Evolutionary conservation across 257 asterid genomes (phyloP).

Genomic region (Lavandula angustifolia): DNA sequence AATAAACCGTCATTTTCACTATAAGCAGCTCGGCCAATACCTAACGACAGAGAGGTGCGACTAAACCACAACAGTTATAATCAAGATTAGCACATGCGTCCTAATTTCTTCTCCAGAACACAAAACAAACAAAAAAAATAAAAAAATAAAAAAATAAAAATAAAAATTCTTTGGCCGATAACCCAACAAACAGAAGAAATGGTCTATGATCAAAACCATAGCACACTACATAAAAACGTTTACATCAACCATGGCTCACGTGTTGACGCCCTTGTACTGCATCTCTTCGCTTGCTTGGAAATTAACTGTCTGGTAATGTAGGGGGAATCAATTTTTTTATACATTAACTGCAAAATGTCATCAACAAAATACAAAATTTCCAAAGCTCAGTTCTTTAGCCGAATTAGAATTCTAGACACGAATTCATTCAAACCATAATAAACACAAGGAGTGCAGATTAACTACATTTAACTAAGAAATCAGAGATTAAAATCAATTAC

Average conservation of each 20-base stretch:
- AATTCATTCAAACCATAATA: too few species aligned
- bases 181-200: conserved; percentile 1
- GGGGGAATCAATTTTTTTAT: too few species aligned
- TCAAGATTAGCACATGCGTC: conserved; percentile 3
- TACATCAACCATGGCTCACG: conserved; percentile 12
- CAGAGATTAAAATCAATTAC: too few species aligned
- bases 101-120: conserved; percentile 1
- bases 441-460: too few species aligned
- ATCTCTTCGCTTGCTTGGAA: background rate
- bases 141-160: background rate
- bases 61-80: conserved; percentile 5
- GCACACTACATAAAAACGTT: conserved; percentile 32
- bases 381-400: too few species aligned
- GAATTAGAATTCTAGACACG: too few species aligned
- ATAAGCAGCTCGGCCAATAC: conserved; percentile 1
- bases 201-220: conserved; percentile 20
- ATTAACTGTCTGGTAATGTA: too few species aligned
- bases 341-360: too few species aligned
- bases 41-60: background rate
- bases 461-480: too few species aligned
- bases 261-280: conserved; percentile 12
- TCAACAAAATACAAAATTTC: too few species aligned
- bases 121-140: background rate
- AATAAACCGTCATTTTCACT: conserved; percentile 8
- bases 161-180: conserved; percentile 6